A percentile compares a stretch with the other conserved stretches of the same genome.
phyloP scores from a whole-genome alignment of 225 moss, liverwort and hornwort genomes.

The Anthoceros angustus region DNA sequence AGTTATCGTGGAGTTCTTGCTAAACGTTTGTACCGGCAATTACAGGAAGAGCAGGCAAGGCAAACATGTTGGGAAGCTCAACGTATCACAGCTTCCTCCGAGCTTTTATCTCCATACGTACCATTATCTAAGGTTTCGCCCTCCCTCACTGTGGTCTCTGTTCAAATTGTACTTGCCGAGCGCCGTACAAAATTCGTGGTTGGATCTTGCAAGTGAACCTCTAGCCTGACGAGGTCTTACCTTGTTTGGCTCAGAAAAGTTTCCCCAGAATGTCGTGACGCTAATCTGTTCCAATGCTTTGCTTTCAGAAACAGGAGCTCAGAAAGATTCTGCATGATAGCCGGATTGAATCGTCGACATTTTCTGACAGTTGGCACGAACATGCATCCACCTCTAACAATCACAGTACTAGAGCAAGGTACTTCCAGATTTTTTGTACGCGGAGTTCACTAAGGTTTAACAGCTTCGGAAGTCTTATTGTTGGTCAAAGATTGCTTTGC shows the following conservation, averaged over 20 bases:
- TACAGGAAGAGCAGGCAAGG: slow-evolving; percentile 54
- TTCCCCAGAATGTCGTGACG: neutral
- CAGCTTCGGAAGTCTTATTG: slow-evolving; percentile 13
- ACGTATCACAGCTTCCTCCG: slow-evolving; percentile 42
- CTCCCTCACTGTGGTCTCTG: slow-evolving; percentile 2
- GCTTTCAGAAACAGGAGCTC: slow-evolving; percentile 54
- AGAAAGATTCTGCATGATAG: slow-evolving; percentile 43
- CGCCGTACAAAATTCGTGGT: neutral
- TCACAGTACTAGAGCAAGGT: neutral
- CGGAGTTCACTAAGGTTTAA: neutral
- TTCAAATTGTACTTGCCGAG: slow-evolving; percentile 2
- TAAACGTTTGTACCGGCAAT: neutral
- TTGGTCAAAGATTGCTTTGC: slow-evolving; percentile 18
- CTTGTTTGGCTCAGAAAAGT: neutral
- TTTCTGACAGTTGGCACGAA: slow-evolving; percentile 14
- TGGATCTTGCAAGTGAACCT: neutral
- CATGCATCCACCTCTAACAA: slow-evolving; percentile 8
- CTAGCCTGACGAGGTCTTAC: neutral
- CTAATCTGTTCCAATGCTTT: neutral
- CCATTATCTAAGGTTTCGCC: slow-evolving; percentile 48
- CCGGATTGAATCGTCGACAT: slow-evolving; percentile 19
- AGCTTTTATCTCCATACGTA: slow-evolving; percentile 70
- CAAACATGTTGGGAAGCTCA: slow-evolving; percentile 46
- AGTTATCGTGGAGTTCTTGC: too few species aligned
- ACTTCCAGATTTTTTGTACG: neutral